Percentiles rank a stretch among this genome's conserved stretches.
Evolutionary conservation across 495 filamentous ascomycete species (phyloP).

Genomic region (Chaetomium tenue): DNA sequence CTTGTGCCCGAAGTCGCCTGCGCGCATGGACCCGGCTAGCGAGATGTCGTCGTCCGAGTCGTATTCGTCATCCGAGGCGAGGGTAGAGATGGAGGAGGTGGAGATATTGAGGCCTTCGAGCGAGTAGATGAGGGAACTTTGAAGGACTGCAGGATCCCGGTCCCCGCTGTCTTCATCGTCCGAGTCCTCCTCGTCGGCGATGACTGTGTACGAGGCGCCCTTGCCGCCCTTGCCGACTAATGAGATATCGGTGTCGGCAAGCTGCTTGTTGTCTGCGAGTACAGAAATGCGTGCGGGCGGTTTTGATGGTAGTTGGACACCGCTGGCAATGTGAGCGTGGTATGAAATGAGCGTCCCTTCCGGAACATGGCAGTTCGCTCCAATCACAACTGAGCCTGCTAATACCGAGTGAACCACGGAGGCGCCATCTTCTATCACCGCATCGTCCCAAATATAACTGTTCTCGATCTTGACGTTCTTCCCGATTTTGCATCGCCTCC

Average conservation of each 20-base stretch:
- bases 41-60: slow-evolving; percentile 41
- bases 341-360: slow-evolving; percentile 77
- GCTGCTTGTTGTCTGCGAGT: slow-evolving; percentile 37
- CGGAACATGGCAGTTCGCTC: slow-evolving; percentile 64
- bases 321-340: slow-evolving; percentile 67
- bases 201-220: slow-evolving; percentile 50
- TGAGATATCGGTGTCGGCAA: slow-evolving; percentile 51
- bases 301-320: slow-evolving; percentile 34
- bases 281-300: slow-evolving; percentile 41
- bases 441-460: slow-evolving; percentile 89
- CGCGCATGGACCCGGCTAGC: slow-evolving; percentile 22
- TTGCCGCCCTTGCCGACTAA: slow-evolving; percentile 58
- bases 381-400: slow-evolving; percentile 66
- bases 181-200: slow-evolving; percentile 49
- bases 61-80: slow-evolving; percentile 44
- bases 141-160: slow-evolving; percentile 39
- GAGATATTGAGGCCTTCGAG: slow-evolving; percentile 67
- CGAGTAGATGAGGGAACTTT: slow-evolving; percentile 62
- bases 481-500: slow-evolving; percentile 80
- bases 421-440: slow-evolving; percentile 68
- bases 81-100: slow-evolving; percentile 70
- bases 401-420: slow-evolving; percentile 72
- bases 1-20: slow-evolving; percentile 25
- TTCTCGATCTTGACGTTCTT: slow-evolving; percentile 73
- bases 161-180: slow-evolving; percentile 50